phyloP scores from a whole-genome alignment of 2,329 filamentous ascomycete species.

The Aspergillus oerlinghausenensis region DNA sequence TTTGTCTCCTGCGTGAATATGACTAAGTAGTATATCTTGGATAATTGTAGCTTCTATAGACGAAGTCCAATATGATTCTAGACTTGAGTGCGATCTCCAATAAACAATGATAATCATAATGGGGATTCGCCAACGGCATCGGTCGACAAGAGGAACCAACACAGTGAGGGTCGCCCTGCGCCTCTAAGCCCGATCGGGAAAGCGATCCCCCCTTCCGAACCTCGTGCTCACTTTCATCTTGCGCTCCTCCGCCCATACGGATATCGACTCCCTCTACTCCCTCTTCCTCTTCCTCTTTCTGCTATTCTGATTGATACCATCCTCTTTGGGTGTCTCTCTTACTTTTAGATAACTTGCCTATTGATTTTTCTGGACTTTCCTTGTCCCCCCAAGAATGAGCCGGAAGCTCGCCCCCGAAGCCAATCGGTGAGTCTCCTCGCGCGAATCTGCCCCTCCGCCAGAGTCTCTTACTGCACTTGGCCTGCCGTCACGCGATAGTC shows the following conservation, averaged over 20 bases:
- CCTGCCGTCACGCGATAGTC: neutral
- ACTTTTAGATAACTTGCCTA: slow-evolving; percentile 9
- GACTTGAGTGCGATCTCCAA: neutral
- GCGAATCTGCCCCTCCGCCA: slow-evolving; percentile 24
- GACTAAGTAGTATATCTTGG: neutral
- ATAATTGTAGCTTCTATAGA: neutral
- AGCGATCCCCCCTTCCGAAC: slow-evolving; percentile 18
- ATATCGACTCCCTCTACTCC: slow-evolving; percentile 8
- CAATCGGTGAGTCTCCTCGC: slow-evolving; percentile 69
- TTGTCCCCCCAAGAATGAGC: slow-evolving; percentile 37
- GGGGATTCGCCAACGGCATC: neutral
- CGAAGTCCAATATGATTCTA: neutral
- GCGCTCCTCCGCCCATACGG: slow-evolving; percentile 15
- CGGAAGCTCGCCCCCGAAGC: slow-evolving; percentile 96
- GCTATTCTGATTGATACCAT: slow-evolving; percentile 8
- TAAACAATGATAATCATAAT: neutral
- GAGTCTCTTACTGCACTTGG: slow-evolving; percentile 4
- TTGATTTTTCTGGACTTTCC: slow-evolving; percentile 13
- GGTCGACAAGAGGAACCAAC: neutral
- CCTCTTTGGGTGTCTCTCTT: slow-evolving; percentile 23
- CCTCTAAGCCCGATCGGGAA: slow-evolving; percentile 20
- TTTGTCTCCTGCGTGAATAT: neutral
- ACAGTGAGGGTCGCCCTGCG: slow-evolving; percentile 16
- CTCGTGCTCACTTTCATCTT: slow-evolving; percentile 25
- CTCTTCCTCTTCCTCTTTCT: slow-evolving; percentile 5